Conservation (phyloP, 495 filamentous ascomycete species). For the Entonaema liquescens region DNA sequence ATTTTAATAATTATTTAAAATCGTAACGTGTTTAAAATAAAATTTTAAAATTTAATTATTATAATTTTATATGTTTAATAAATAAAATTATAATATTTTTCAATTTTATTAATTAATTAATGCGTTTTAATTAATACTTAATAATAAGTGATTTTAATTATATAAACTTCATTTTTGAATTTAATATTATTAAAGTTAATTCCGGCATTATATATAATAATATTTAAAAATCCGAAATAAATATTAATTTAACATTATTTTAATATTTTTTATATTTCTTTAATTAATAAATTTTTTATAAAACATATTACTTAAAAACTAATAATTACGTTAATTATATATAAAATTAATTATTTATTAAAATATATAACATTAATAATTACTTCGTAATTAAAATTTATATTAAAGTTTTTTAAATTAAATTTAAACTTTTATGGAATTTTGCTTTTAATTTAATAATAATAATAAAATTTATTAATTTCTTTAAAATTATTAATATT, state of each 20-base stretch:
- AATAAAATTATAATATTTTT: no score
- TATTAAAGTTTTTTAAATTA: background rate
- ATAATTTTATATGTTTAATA: no score
- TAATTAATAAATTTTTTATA: background rate
- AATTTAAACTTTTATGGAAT: background rate
- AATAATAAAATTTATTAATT: background rate
- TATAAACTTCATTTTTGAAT: no score
- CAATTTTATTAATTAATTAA: background rate
- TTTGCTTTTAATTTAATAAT: background rate
- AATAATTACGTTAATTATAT: background rate
- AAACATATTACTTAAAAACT: background rate
- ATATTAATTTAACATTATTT: conserved; percentile 1
- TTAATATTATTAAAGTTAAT: no score
- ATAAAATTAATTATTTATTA: background rate
- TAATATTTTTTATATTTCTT: background rate
- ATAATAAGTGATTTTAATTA: background rate
- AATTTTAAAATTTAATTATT: background rate
- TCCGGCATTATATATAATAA: background rate
- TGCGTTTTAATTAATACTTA: background rate
- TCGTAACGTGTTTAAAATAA: no score
- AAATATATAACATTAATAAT: conserved; percentile 2
- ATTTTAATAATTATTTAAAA: background rate
- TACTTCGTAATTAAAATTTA: background rate
- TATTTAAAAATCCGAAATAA: background rate
- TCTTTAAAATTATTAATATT: background rate